Base-by-base conservation (phyloP, 495 filamentous ascomycete genomes). In the Lophiotrema nucula region DNA sequence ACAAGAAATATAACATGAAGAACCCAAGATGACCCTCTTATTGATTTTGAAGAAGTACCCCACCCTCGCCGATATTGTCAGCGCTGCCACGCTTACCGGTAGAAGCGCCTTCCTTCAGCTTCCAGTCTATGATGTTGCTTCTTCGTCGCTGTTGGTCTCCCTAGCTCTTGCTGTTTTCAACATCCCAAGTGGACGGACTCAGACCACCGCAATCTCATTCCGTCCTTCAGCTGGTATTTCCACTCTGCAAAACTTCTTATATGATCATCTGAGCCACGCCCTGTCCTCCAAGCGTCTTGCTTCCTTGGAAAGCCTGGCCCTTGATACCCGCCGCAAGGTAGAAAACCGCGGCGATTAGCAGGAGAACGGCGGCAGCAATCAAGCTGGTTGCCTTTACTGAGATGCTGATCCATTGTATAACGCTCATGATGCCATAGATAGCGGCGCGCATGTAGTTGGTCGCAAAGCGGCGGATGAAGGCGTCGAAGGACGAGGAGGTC, bases 181-280 rank as follows among this genome's bases (percentile, higher is more conserved):
- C n/a, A n/a, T n/a, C n/a, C n/a, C n/a, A n/a, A n/a, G n/a, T n/a
- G n/a, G n/a, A n/a, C n/a, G n/a, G n/a, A n/a, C n/a, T n/a, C n/a
- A n/a, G n/a, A n/a, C n/a, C n/a, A n/a, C n/a, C n/a, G n/a, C n/a
- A n/a, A n/a, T n/a, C n/a, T n/a, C n/a, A n/a, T n/a, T n/a, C n/a
- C n/a, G n/a, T n/a, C n/a, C n/a, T n/a, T n/a, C n/a, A n/a, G n/a
- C n/a, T n/a, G n/a, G n/a, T n/a, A n/a, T n/a, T n/a, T n/a, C n/a
- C n/a, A n/a, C n/a, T n/a, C n/a, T n/a, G n/a, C n/a, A 11, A 6
- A 43, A 8, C 19, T 21, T 54, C 39, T 35, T 79, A 97, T 70
- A 98, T 91, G 76, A 99, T 97, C 95, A 97, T 97, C 78, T 97
- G 92, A 58, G 92, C 92, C 60, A 97, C 84, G 18, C 95, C 93